phyloP scores from a whole-genome alignment of 2,329 filamentous ascomycete species.

The Colletotrichum ledebouriae region DNA sequence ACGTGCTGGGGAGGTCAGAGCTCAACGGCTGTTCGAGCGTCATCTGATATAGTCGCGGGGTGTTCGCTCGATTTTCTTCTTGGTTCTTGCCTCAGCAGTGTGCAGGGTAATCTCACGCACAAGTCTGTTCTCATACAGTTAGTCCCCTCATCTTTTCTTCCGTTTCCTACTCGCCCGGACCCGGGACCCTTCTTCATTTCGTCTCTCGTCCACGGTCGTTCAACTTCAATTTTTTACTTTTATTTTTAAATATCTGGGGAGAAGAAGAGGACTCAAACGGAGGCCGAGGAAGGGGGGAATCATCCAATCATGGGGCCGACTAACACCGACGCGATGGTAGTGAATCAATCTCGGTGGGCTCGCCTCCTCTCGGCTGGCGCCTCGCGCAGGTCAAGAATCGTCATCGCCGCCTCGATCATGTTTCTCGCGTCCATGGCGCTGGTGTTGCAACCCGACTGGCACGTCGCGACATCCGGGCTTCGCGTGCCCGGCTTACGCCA shows the following conservation, averaged over 20 bases:
- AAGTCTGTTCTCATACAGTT: constrained; percentile 22
- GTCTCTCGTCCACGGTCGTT: background rate
- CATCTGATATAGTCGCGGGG: constrained; percentile 35
- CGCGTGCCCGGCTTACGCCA: constrained; percentile 10
- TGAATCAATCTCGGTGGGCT: constrained; percentile 19
- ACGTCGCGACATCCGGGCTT: constrained; percentile 4
- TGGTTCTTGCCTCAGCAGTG: background rate
- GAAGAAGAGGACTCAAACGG: background rate
- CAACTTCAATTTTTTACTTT: background rate
- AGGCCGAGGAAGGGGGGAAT: background rate
- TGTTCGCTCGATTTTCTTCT: constrained; percentile 18
- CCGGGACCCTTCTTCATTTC: background rate
- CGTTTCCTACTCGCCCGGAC: background rate
- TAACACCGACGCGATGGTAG: constrained; percentile 22
- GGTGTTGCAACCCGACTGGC: constrained; percentile 27
- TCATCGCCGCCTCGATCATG: constrained; percentile 22
- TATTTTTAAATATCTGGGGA: background rate
- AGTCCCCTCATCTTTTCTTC: constrained; percentile 1
- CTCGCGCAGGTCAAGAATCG: constrained; percentile 25
- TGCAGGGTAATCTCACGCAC: background rate
- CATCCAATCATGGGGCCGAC: constrained; percentile 27
- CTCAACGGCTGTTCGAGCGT: constrained; percentile 26
- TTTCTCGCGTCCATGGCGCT: constrained; percentile 25
- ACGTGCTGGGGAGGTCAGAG: constrained; percentile 23
- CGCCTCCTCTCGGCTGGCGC: constrained; percentile 11